These are phyloP conservation scores for Circinella minor DNA, from an alignment of 371 early-diverging fungal species.

Conservation along the genomic window DNA sequence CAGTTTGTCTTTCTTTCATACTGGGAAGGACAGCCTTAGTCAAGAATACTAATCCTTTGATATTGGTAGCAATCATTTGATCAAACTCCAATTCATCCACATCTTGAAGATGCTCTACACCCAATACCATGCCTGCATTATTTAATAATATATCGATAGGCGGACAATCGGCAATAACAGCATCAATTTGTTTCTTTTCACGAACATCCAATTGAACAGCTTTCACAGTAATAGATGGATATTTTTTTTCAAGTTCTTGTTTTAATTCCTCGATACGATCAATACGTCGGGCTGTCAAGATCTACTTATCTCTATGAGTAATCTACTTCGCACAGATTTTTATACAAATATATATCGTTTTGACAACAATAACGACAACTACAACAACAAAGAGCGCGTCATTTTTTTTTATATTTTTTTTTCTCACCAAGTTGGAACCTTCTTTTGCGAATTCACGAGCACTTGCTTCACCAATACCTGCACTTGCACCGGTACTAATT, in stretches of 20 bases:
- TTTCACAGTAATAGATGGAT: conserved; percentile 66
- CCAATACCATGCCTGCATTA: conserved; percentile 80
- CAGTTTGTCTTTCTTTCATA: conserved; percentile 77
- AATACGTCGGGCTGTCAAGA: conserved; percentile 81
- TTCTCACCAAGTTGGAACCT: conserved; percentile 71
- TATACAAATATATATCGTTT: not conserved
- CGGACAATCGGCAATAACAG: conserved; percentile 61
- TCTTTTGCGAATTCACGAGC: conserved; percentile 86
- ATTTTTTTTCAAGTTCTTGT: conserved; percentile 44
- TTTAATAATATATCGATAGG: conserved; percentile 81
- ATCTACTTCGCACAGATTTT: no score
- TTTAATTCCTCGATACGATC: conserved; percentile 72
- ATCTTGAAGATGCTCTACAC: conserved; percentile 75
- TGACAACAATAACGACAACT: not conserved
- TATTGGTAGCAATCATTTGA: conserved; percentile 89
- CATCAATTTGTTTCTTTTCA: conserved; percentile 58
- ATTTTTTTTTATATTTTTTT: conserved; percentile 3
- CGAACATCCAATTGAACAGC: conserved; percentile 79
- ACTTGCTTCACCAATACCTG: conserved; percentile 89
- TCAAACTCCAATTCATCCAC: conserved; percentile 72
- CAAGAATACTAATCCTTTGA: conserved; percentile 82
- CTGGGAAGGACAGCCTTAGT: conserved; percentile 86
- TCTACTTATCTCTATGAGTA: conserved; percentile 28
- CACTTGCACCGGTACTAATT: conserved; percentile 87
- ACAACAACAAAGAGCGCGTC: no score